Conservation (phyloP, 2,329 filamentous ascomycete species). For the Botryotinia narcissicola region DNA sequence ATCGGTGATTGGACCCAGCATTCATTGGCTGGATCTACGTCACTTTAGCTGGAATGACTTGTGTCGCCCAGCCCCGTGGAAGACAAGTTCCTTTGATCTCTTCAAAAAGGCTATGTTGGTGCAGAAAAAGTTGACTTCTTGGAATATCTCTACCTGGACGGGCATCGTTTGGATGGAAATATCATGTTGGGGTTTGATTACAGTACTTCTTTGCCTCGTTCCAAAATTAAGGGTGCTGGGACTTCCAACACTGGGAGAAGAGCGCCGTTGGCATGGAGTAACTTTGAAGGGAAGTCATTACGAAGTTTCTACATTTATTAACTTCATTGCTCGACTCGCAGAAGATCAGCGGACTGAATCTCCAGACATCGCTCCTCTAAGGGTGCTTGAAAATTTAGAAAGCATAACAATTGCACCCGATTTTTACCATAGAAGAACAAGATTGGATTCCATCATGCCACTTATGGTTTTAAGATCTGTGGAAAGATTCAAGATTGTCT, state of each 20-base stretch:
- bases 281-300: background rate
- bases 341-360: background rate
- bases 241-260: background rate
- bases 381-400: background rate
- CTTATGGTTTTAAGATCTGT: background rate
- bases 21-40: background rate
- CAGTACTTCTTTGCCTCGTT: background rate
- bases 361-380: background rate
- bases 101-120: background rate
- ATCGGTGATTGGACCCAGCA: background rate
- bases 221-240: background rate
- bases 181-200: background rate
- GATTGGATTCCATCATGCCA: background rate
- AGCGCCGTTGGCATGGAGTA: background rate
- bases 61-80: accelerated
- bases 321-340: background rate
- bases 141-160: background rate
- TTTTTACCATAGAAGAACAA: background rate
- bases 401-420: background rate
- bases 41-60: background rate
- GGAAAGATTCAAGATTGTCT: background rate
- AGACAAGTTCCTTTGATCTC: background rate
- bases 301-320: background rate
- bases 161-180: background rate
- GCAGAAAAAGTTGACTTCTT: background rate